Evolutionary conservation across 495 filamentous ascomycete genomes (phyloP), one percentile per base, ranked within the genome.

Genomic region (Immersiella caudata): DNA sequence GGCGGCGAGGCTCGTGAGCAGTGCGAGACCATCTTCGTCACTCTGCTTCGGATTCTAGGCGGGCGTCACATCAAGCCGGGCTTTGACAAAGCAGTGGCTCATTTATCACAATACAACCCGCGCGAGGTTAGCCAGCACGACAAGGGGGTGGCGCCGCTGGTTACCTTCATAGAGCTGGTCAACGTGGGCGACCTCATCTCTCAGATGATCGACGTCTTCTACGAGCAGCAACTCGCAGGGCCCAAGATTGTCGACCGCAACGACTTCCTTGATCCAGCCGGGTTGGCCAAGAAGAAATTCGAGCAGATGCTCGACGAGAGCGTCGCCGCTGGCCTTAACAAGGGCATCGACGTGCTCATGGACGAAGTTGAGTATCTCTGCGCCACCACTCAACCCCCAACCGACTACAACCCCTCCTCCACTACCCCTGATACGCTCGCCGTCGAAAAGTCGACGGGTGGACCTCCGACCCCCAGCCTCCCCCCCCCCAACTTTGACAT

Each of bases 181-280:
- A 98, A 98, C 74, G 93, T 99, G 3, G 96, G 96, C 60, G 96
- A 99, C 78, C 85, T 99, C 20, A 99, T 99, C 68, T 90, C 96
- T 59, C 96, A 99, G 74, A 99, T 99, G 96, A 86, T 99, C 64
- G 96, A 99, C 73, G 93, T 99, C 21, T 99, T 99, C 79, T 99
- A 96, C 77, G 91, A 96, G 76, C 94, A 97, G 74, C 94, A 98
- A 76, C 84, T 99, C 36, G 89, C 93, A 6, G 87, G 87, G 0
- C 84, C 88, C 3, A 91, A 91, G 68, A 87, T 99, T 60, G 90
- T 90, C 14, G 94, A 99, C 72, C 87, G 91, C 24, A 94, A 96
- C 71, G 95, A 99, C 77, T 99, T 98, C 73, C 80, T 99, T 36
- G 92, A 95, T 72, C 93, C 93, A 5, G 92, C 93, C 0, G 90